Evolutionary conservation across 257 asterid species (phyloP).

Genomic region (Nicotiana undulata): DNA sequence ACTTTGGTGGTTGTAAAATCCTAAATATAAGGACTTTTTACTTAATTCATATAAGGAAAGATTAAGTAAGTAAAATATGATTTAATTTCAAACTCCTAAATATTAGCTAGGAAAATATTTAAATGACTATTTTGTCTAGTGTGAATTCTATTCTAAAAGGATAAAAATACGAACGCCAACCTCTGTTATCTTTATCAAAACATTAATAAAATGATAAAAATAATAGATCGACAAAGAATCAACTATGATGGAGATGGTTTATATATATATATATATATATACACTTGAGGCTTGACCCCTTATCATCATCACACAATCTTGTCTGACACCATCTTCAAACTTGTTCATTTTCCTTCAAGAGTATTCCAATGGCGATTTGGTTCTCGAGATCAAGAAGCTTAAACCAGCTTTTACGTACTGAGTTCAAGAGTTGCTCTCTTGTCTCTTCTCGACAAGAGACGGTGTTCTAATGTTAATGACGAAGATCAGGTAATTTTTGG

Average conservation of each 20-base stretch:
- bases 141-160: no score
- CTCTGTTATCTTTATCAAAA: not conserved
- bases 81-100: no score
- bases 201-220: no score
- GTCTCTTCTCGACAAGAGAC: not conserved
- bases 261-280: not conserved
- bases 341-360: not conserved
- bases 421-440: conserved; percentile 10
- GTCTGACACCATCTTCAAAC: not conserved
- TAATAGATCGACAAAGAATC: not conserved
- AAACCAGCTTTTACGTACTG: conserved; percentile 13
- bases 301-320: not conserved
- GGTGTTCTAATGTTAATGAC: conserved; percentile 20
- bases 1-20: no score
- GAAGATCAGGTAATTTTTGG: conserved; percentile 36
- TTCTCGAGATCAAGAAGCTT: conserved; percentile 43
- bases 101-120: no score
- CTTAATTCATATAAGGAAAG: no score
- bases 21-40: no score
- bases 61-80: no score
- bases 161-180: no score
- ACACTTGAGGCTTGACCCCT: not conserved
- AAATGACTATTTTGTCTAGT: no score
- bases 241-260: not conserved
- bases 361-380: conserved; percentile 34